These are phyloP conservation scores for Aspergillus latus DNA, from an alignment of 2,329 filamentous ascomycete species.

Conservation along the genomic window DNA sequence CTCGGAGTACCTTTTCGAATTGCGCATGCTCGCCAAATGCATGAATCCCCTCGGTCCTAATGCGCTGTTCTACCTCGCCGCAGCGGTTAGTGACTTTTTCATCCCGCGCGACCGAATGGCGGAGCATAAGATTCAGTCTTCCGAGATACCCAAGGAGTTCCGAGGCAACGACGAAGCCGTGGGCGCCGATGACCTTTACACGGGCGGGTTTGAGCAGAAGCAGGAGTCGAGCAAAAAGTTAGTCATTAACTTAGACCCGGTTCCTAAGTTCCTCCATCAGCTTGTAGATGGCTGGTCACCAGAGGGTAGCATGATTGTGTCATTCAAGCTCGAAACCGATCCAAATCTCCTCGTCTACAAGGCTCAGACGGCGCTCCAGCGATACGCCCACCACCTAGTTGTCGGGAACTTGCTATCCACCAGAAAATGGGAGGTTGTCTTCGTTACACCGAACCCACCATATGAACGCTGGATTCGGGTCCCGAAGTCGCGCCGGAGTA, in stretches of 20 bases:
- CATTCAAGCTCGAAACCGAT: conserved; percentile 97
- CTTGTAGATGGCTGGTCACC: conserved; percentile 97
- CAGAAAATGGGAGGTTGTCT: conserved; percentile 95
- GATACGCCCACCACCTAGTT: conserved; percentile 92
- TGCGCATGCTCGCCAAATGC: conserved; percentile 76
- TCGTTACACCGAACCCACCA: conserved; percentile 67
- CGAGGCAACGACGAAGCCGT: conserved; percentile 35
- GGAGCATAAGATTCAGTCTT: conserved; percentile 96
- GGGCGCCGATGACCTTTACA: conserved; percentile 42
- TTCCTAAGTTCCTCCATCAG: conserved; percentile 94
- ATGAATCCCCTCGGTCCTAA: conserved; percentile 80
- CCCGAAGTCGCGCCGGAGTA: conserved; percentile 50
- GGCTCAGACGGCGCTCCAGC: conserved; percentile 78
- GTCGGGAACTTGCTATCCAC: conserved; percentile 92
- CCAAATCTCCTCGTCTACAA: conserved; percentile 83
- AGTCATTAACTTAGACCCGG: conserved; percentile 88
- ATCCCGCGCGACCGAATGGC: conserved; percentile 87
- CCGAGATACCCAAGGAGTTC: conserved; percentile 55
- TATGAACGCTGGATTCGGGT: conserved; percentile 74
- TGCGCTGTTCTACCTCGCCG: conserved; percentile 88
- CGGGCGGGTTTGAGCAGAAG: conserved; percentile 44
- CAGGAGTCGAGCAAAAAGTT: conserved; percentile 56
- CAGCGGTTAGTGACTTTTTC: conserved; percentile 96
- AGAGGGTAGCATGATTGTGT: conserved; percentile 92
- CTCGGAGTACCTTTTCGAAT: conserved; percentile 89